phyloP scores from a whole-genome alignment of 139 green algal genomes.

The Coccomyxa sp. region DNA sequence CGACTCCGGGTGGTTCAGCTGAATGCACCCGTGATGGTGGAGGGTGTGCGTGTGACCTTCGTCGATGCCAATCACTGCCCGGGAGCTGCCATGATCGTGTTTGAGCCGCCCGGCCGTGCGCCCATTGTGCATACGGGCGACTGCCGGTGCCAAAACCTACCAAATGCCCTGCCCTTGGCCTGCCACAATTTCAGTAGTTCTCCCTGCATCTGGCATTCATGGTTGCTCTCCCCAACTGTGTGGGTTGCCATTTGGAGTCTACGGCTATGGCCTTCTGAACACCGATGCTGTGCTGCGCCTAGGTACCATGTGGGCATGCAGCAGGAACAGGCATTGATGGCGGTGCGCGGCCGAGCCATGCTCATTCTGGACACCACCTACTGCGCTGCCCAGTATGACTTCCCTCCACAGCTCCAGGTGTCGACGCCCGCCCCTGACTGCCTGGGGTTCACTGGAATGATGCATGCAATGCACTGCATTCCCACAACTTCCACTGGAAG shows the following conservation, averaged over 20 bases:
- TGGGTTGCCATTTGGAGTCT: too few species aligned
- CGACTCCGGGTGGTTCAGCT: conserved; percentile 29
- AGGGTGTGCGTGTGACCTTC: conserved; percentile 71
- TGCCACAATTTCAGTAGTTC: too few species aligned
- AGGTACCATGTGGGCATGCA: conserved; percentile 41
- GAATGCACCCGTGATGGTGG: conserved; percentile 37
- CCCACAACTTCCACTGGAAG: too few species aligned
- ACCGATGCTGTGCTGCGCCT: not conserved
- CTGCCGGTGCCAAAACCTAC: conserved; percentile 47
- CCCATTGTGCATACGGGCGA: conserved; percentile 91
- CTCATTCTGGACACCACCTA: conserved; percentile 94
- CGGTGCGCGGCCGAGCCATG: conserved; percentile 34
- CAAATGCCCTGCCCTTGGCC: too few species aligned
- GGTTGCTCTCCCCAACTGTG: too few species aligned
- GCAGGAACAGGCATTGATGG: conserved; percentile 45
- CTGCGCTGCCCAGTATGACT: conserved; percentile 71
- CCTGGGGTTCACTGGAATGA: not conserved
- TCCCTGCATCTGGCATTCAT: too few species aligned
- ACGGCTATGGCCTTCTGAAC: too few species aligned
- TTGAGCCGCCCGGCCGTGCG: conserved; percentile 38
- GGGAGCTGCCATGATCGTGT: conserved; percentile 44
- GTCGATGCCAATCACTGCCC: conserved; percentile 95
- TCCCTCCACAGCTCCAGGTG: conserved; percentile 64
- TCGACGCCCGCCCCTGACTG: not conserved
- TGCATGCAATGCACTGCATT: not conserved